Percentiles rank a stretch among this genome's conserved stretches.
phyloP scores from a whole-genome alignment of 2,329 filamentous ascomycete species.

The Penicillium janthinellum region DNA sequence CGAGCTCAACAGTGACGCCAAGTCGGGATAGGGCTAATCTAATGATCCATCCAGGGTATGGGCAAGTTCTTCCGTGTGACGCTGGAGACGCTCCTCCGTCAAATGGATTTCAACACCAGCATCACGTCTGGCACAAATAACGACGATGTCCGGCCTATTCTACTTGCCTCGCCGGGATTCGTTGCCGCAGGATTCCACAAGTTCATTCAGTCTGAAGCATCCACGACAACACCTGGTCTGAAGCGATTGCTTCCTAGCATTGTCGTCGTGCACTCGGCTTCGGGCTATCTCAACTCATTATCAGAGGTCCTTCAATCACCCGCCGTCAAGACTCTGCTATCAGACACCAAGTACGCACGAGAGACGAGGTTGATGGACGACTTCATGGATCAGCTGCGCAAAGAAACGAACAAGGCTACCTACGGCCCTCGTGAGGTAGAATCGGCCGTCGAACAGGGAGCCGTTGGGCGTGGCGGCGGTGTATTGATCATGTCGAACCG shows the following conservation, averaged over 20 bases:
- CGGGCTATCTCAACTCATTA: slow-evolving; percentile 82
- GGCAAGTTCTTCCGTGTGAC: slow-evolving; percentile 76
- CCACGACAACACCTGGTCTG: slow-evolving; percentile 58
- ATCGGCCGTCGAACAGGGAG: slow-evolving; percentile 80
- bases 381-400: slow-evolving; percentile 74
- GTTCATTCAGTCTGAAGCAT: slow-evolving; percentile 65
- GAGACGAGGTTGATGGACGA: slow-evolving; percentile 84
- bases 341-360: slow-evolving; percentile 82
- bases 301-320: slow-evolving; percentile 83
- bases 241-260: slow-evolving; percentile 68
- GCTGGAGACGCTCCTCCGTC: slow-evolving; percentile 72
- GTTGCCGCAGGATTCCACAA: slow-evolving; percentile 77
- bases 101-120: slow-evolving; percentile 68
- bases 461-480: slow-evolving; percentile 83
- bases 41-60: slow-evolving; percentile 56
- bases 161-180: slow-evolving; percentile 89
- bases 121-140: slow-evolving; percentile 40
- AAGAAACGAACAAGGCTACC: slow-evolving; percentile 85
- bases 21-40: neutral
- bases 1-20: neutral
- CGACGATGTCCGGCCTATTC: slow-evolving; percentile 58
- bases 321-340: slow-evolving; percentile 74
- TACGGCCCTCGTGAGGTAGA: slow-evolving; percentile 85
- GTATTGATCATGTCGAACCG: slow-evolving; percentile 83
- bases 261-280: slow-evolving; percentile 77